Evolutionary conservation across 208 protist genomes (phyloP).

Genomic region (Leishmania aethiopica): DNA sequence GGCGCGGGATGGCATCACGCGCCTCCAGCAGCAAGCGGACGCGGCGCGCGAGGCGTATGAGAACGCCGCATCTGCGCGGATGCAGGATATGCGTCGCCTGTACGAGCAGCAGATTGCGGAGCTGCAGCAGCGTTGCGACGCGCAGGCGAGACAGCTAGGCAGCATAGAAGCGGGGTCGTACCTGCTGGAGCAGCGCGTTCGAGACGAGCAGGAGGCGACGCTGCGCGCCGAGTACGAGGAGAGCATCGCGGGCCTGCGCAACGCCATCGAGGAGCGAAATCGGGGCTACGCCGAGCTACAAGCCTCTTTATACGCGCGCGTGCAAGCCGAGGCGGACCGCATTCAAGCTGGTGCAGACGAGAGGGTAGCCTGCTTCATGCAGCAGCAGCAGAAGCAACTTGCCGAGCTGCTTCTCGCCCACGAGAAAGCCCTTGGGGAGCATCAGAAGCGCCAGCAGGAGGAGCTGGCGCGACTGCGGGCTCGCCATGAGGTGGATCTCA

Average conservation of each 20-base stretch:
- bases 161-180: conserved; percentile 7
- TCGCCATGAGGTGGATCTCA: conserved; percentile 24
- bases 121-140: conserved; percentile 26
- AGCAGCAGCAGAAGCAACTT: conserved; percentile 7
- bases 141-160: conserved; percentile 26
- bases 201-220: conserved; percentile 13
- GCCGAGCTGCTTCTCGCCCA: conserved; percentile 15
- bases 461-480: conserved; percentile 25
- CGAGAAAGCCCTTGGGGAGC: conserved; percentile 9
- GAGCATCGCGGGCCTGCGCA: conserved; percentile 31
- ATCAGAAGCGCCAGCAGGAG: conserved; percentile 22
- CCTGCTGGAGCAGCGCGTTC: conserved; percentile 4
- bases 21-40: conserved; percentile 14
- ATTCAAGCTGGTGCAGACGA: conserved; percentile 29
- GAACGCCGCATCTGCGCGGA: background rate
- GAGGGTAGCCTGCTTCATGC: conserved; percentile 26
- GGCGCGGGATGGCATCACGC: conserved; percentile 8
- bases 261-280: conserved; percentile 32
- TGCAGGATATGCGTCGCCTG: conserved; percentile 3
- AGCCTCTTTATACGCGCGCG: conserved; percentile 26
- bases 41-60: conserved; percentile 5
- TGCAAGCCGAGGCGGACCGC: conserved; percentile 23
- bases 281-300: conserved; percentile 24
- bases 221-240: conserved; percentile 38
- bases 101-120: conserved; percentile 7